Conservation (phyloP, 495 filamentous ascomycete genomes). For the Collariella sp. region DNA sequence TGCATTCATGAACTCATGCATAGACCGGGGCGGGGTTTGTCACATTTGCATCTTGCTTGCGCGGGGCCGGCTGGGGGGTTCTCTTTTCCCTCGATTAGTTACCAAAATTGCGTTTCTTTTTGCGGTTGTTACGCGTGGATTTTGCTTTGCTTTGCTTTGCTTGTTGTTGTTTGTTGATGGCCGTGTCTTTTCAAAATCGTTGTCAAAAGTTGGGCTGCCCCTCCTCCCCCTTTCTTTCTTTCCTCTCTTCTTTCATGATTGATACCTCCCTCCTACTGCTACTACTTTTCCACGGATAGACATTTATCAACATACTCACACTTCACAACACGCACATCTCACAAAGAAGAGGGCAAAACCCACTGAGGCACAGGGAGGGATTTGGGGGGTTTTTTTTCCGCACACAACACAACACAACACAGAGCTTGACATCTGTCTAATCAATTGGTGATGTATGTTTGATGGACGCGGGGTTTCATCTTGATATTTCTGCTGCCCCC, state of each 20-base stretch:
- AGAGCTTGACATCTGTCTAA: no score
- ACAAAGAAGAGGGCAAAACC: no score
- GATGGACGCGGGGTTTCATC: no score
- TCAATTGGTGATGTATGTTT: no score
- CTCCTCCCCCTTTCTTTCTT: conserved; percentile 15
- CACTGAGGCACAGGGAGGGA: no score
- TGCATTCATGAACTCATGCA: conserved; percentile 31
- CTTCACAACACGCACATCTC: no score
- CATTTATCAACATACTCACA: background rate
- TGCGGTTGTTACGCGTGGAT: conserved; percentile 16
- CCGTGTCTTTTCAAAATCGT: no score
- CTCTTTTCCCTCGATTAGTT: conserved; percentile 18
- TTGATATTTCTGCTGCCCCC: no score
- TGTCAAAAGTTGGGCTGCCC: conserved; percentile 8
- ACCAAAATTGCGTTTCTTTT: conserved; percentile 22
- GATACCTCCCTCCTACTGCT: background rate
- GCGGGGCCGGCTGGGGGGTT: conserved; percentile 22
- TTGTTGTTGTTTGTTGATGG: no score
- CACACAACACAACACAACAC: no score
- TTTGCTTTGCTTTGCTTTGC: conserved; percentile 6
- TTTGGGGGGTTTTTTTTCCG: no score
- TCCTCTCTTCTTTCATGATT: background rate
- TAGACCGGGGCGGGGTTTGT: conserved; percentile 34
- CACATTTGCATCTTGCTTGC: conserved; percentile 31
- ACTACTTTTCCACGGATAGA: background rate